Base-by-base conservation (phyloP, 2,329 filamentous ascomycete species). In the Zasmidium angulare region DNA sequence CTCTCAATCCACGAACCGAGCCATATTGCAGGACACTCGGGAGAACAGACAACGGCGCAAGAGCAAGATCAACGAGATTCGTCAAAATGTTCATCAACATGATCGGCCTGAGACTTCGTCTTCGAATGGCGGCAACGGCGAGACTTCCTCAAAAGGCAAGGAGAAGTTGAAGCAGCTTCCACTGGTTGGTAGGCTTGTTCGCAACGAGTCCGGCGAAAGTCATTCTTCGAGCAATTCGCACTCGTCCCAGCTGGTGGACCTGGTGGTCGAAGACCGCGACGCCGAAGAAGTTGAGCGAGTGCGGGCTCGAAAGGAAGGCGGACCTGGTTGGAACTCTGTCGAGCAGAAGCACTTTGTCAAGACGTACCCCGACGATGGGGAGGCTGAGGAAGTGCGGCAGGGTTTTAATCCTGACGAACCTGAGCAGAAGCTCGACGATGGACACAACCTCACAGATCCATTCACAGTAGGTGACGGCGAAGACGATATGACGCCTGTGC, bases 261-360 rank as follows among this genome's bases (percentile, higher is more conserved):
- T 89, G 2, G 82, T 89, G 0, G 84, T 89, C 9, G 86, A 89
- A 74, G 85, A 89, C 68, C 80, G 75, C 48, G 73, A 84, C 50
- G 86, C 85, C 4, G 86, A 88, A 69, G 81, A 85, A 56, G 77
- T 83, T 50, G 85, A 88, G 60, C 81, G 84, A 50, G 82, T 84
- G n/a, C 79, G 85, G 53, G 82, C 82, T 12, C 79, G 84, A 55
- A 86, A 86, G 69, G 85, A 87, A 72, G 83, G 84, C 51, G 82
- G 85, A 23, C 79, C 85, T 23, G 82, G 79, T 19, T 86, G 83
- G 82, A 86, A 87, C 63, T 79, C 81, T 52, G 77, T 77, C 10
- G 79, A 84, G 61, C 75, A 79, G 19, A 82, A 80, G 66, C 81
- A 83, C 60, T 86, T 79, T 71, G 78, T 85, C 22, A 66, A 84